phyloP scores from a whole-genome alignment of 2,329 filamentous ascomycete genomes.

The Sporothrix sp. region DNA sequence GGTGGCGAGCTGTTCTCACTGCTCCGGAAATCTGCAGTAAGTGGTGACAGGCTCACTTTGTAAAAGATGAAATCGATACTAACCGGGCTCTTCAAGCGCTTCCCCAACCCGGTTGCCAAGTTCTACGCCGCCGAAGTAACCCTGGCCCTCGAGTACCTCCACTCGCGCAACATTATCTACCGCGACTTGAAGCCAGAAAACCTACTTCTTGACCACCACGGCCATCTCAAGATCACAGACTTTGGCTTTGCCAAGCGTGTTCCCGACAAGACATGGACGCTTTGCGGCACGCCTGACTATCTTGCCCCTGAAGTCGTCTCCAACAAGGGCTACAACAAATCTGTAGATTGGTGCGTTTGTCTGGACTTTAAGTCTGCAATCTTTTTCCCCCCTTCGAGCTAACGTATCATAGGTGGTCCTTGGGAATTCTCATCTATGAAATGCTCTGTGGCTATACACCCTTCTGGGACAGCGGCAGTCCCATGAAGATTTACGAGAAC shows the following conservation, averaged over 20 bases:
- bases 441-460: constrained; percentile 99
- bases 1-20: constrained; percentile 95
- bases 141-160: constrained; percentile 87
- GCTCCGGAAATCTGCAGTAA: constrained; percentile 81
- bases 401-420: constrained; percentile 71
- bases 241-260: constrained; percentile 98
- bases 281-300: constrained; percentile 96
- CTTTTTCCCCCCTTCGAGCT: too few relatives aligned
- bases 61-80: not conserved
- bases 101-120: constrained; percentile 96
- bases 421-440: constrained; percentile 97
- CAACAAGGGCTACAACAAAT: constrained; percentile 99
- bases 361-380: too few relatives aligned
- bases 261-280: constrained; percentile 97
- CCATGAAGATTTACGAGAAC: constrained; percentile 99
- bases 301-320: constrained; percentile 96
- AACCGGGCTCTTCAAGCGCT: constrained; percentile 53
- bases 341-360: constrained; percentile 72
- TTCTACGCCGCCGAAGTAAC: constrained; percentile 98
- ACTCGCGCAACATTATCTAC: constrained; percentile 94
- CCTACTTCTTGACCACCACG: constrained; percentile 80
- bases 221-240: constrained; percentile 93
- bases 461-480: constrained; percentile 96
- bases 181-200: constrained; percentile 96
- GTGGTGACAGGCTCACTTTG: too few relatives aligned